Evolutionary conservation across 2,329 filamentous ascomycete species (phyloP).

Genomic region (Lachnellula hyalina): DNA sequence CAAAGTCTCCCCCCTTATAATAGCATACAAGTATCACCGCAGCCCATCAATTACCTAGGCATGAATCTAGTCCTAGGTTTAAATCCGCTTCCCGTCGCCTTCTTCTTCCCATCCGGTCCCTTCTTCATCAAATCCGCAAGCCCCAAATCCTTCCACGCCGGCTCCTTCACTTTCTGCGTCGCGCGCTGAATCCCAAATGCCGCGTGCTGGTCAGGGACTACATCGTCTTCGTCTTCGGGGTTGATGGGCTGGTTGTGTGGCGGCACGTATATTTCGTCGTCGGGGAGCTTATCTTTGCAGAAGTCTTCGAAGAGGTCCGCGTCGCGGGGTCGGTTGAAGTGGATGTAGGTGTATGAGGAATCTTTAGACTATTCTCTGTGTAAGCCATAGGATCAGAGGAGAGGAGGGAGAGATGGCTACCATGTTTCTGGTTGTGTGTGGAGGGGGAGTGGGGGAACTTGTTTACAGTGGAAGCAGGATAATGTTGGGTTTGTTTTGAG

Average conservation of each 20-base stretch:
- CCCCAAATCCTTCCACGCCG: slow-evolving; percentile 74
- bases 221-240: slow-evolving; percentile 83
- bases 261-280: slow-evolving; percentile 78
- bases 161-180: slow-evolving; percentile 64
- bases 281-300: slow-evolving; percentile 63
- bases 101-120: slow-evolving; percentile 37
- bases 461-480: not conserved
- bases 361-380: slow-evolving; percentile 49
- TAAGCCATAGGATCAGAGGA: not conserved
- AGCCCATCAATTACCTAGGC: slow-evolving; percentile 16
- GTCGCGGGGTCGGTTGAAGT: slow-evolving; percentile 66
- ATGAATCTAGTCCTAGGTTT: slow-evolving; percentile 17
- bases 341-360: slow-evolving; percentile 67
- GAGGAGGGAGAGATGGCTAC: not conserved
- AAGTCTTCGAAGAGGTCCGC: slow-evolving; percentile 77
- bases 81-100: slow-evolving; percentile 3
- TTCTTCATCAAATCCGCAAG: slow-evolving; percentile 64
- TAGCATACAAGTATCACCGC: not conserved
- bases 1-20: not conserved
- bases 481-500: not conserved
- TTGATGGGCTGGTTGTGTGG: slow-evolving; percentile 76
- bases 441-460: not conserved
- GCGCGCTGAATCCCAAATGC: slow-evolving; percentile 82
- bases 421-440: not conserved
- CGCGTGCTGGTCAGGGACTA: slow-evolving; percentile 82